Base-by-base conservation (phyloP, 495 filamentous ascomycete genomes). In the Hypoxylon intermedium region DNA sequence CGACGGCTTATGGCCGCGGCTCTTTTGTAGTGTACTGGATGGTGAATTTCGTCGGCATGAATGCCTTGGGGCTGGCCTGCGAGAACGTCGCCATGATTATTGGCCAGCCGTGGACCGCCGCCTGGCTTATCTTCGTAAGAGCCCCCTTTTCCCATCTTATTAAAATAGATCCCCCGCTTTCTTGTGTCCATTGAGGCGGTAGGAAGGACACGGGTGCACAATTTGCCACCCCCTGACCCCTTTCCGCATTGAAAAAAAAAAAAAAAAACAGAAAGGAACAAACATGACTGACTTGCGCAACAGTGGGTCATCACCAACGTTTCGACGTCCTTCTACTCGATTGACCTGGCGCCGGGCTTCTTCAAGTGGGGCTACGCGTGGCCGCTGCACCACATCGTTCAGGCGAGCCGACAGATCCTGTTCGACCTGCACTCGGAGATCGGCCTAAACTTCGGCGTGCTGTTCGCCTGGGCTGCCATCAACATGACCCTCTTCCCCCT, bases 21-120 rank as follows among this genome's bases (percentile, higher is more conserved):
- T 86, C 82, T 0, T 90, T 91, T 48, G 71, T 82, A 0, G 85
- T 90, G 0, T 90, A 87, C 67, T 90, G 87, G 87, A 89, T 90
- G 87, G 70, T 89, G 13, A 91, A 90, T 59, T 90, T 79, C 72
- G 73, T 85, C 1, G 87, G 88, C 3, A 90, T 91, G 87, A 77
- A 76, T 15, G 85, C 85, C 0, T 65, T 91, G 7, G 87, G 88
- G 0, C 73, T 90, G 3, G 86, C 87, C 0, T 88, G 85, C 55
- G 87, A 90, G 76, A 91, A 90, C 60, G 85, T 87, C 65, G 85
- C 82, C 0, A 90, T 90, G 86, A 60, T 89, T 11, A 66, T 89
- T 2, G 87, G 88, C 0, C 75, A 81, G 50, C 87, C 86, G 0
- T 91, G 83, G 83, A 87, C 84, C 7, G 79, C 85, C 1, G 72